Conservation (phyloP, 2,329 filamentous ascomycete species). For the Fusarium aywerte region DNA sequence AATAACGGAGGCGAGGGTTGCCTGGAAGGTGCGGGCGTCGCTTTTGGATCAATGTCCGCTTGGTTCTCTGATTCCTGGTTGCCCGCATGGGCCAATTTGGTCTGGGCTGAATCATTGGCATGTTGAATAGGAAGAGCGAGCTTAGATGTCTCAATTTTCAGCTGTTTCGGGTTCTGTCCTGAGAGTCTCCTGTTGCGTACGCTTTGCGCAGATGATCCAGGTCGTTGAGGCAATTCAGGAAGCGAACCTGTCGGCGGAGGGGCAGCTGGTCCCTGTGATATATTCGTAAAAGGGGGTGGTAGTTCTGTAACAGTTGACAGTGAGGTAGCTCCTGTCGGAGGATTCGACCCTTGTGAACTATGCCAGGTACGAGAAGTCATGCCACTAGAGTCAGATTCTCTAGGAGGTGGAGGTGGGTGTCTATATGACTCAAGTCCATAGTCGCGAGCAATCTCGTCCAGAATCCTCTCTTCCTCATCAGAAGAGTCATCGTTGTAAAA, state of each 20-base stretch:
- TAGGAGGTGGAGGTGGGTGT: conserved; percentile 71
- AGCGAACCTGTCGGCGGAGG: conserved; percentile 63
- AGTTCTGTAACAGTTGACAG: conserved; percentile 76
- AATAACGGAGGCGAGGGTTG: conserved; percentile 45
- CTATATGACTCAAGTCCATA: conserved; percentile 83
- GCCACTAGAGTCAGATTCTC: conserved; percentile 84
- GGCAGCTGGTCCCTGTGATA: conserved; percentile 47
- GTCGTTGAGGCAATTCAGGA: conserved; percentile 56
- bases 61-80: conserved; percentile 16
- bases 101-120: conserved; percentile 19
- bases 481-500: conserved; percentile 73
- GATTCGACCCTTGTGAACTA: conserved; percentile 79
- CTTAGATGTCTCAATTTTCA: conserved; percentile 84
- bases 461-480: conserved; percentile 77
- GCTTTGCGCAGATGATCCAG: conserved; percentile 55
- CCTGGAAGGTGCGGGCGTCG: conserved; percentile 21
- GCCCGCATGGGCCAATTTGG: conserved; percentile 25
- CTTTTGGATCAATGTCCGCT: conserved; percentile 15
- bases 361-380: conserved; percentile 83
- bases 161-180: conserved; percentile 79
- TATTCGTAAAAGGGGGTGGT: conserved; percentile 37
- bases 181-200: conserved; percentile 84
- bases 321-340: conserved; percentile 56
- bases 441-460: conserved; percentile 89
- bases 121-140: conserved; percentile 41